These are phyloP conservation scores for Fistulinella prunicolor DNA, from an alignment of 768 basidiomycete genomes.

Conservation along the genomic window DNA sequence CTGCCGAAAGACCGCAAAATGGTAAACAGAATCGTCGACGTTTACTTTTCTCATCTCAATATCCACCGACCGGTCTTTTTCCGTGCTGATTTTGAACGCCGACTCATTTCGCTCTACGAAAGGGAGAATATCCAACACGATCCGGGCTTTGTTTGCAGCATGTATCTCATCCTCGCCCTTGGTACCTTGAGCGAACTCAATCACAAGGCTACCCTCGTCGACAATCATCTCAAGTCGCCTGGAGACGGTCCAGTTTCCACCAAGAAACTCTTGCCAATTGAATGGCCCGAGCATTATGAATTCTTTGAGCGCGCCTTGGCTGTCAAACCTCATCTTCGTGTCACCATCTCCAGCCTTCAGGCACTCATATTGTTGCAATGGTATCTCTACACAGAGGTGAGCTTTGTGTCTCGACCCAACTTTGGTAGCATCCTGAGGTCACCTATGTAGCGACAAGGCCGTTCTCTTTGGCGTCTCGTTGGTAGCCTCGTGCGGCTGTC, in stretches of 20 bases:
- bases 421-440: conserved; percentile 5
- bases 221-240: conserved; percentile 41
- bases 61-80: conserved; percentile 75
- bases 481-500: conserved; percentile 80
- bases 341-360: conserved; percentile 79
- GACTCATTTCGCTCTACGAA: conserved; percentile 65
- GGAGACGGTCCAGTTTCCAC: conserved; percentile 37
- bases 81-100: conserved; percentile 63
- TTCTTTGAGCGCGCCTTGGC: conserved; percentile 78
- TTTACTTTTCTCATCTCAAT: conserved; percentile 78
- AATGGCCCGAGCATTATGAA: conserved; percentile 81
- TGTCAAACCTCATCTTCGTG: conserved; percentile 78
- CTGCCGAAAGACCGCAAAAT: conserved; percentile 75
- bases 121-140: conserved; percentile 53
- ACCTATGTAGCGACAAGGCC: conserved; percentile 70
- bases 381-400: conserved; percentile 86
- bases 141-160: conserved; percentile 74
- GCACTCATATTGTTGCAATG: conserved; percentile 82
- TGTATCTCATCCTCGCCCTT: conserved; percentile 75
- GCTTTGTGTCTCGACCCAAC: conserved; percentile 12
- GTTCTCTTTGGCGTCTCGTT: conserved; percentile 84
- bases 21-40: conserved; percentile 57
- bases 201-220: conserved; percentile 56
- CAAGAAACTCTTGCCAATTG: conserved; percentile 54
- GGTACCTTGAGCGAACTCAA: conserved; percentile 83